phyloP scores from a whole-genome alignment of 495 filamentous ascomycete species.

The Penicillium argentinense region DNA sequence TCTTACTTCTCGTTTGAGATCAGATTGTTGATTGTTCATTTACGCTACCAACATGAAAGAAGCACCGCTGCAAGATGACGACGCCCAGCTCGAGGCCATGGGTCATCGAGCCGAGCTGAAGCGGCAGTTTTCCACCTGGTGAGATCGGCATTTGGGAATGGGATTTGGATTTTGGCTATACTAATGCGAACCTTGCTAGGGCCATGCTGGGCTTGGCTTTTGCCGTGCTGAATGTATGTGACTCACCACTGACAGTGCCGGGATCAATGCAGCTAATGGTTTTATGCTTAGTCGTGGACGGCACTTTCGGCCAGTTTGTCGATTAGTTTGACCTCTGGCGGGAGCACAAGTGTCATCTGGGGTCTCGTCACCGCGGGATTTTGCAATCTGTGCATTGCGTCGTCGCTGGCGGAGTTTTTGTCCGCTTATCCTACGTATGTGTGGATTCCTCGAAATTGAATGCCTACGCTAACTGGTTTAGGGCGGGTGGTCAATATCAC shows the following conservation, averaged over 20 bases:
- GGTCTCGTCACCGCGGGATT: conserved; percentile 65
- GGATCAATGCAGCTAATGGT: not conserved
- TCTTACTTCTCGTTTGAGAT: not conserved
- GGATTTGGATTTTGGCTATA: too few species aligned
- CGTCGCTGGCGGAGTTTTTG: conserved; percentile 68
- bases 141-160: not conserved
- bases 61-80: conserved; percentile 29
- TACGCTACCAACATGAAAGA: conserved; percentile 18
- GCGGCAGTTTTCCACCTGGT: conserved; percentile 49
- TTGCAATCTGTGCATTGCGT: conserved; percentile 66
- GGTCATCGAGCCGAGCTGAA: conserved; percentile 61
- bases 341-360: conserved; percentile 47
- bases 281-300: conserved; percentile 37
- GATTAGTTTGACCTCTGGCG: conserved; percentile 44
- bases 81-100: conserved; percentile 54
- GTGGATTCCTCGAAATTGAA: conserved; percentile 9
- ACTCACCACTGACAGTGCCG: not conserved
- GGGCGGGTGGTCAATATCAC: conserved; percentile 64
- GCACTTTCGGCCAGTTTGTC: conserved; percentile 46
- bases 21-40: not conserved
- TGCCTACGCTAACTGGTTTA: conserved; percentile 10
- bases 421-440: conserved; percentile 66
- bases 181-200: conserved; percentile 16
- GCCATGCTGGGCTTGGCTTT: conserved; percentile 50
- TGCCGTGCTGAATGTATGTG: conserved; percentile 45